These are phyloP conservation scores for Bipolaris bicolor DNA, from an alignment of 2,329 filamentous ascomycete genomes.

Conservation along the genomic window DNA sequence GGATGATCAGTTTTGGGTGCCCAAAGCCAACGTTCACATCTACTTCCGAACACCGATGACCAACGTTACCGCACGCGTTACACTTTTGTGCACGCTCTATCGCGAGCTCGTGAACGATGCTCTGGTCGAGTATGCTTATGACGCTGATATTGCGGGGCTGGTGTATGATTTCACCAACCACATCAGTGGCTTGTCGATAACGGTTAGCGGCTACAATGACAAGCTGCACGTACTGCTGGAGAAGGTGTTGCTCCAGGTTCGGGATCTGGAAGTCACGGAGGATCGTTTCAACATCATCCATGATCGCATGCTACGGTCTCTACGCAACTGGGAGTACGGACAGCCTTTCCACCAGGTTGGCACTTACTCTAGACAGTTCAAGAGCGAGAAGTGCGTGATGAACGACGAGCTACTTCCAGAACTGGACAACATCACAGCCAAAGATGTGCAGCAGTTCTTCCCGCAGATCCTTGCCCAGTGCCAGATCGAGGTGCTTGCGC, in stretches of 20 bases:
- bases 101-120: slow-evolving; percentile 87
- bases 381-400: slow-evolving; percentile 75
- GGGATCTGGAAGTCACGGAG: slow-evolving; percentile 81
- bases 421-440: slow-evolving; percentile 73
- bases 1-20: slow-evolving; percentile 98
- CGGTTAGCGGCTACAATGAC: slow-evolving; percentile 91
- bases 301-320: slow-evolving; percentile 76
- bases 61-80: slow-evolving; percentile 77
- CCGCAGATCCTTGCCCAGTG: slow-evolving; percentile 81
- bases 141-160: slow-evolving; percentile 89
- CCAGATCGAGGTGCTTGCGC: slow-evolving; percentile 84
- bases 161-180: slow-evolving; percentile 80
- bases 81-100: slow-evolving; percentile 79
- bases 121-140: slow-evolving; percentile 91
- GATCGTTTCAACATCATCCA: slow-evolving; percentile 92
- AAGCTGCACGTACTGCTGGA: slow-evolving; percentile 90
- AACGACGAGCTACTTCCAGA: slow-evolving; percentile 82
- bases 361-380: slow-evolving; percentile 81
- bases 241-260: slow-evolving; percentile 83
- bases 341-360: slow-evolving; percentile 89
- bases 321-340: slow-evolving; percentile 86
- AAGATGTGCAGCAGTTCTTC: slow-evolving; percentile 78
- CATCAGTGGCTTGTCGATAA: slow-evolving; percentile 74
- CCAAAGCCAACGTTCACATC: slow-evolving; percentile 86
- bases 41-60: slow-evolving; percentile 80